Conservation (phyloP, 306 rosid genomes). For the Rosa lucieae region DNA sequence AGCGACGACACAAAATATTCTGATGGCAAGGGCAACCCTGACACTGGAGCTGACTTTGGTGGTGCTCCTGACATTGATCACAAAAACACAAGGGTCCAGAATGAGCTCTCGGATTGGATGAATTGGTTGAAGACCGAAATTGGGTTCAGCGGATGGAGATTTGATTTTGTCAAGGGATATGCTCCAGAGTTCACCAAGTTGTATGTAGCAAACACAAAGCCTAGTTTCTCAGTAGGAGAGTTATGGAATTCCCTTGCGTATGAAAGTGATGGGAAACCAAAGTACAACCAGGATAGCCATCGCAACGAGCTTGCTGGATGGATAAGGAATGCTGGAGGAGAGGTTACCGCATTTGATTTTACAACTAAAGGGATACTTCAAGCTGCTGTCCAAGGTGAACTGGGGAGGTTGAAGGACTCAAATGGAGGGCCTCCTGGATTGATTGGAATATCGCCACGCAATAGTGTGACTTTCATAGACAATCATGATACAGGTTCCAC, state of each 20-base stretch:
- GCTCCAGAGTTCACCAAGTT: conserved; percentile 41
- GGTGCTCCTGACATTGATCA: conserved; percentile 61
- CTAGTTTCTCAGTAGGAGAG: conserved; percentile 76
- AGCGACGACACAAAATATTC: conserved; percentile 63
- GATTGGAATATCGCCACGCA: conserved; percentile 67
- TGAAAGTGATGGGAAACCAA: conserved; percentile 26
- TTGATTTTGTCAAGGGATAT: conserved; percentile 70
- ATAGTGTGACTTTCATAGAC: conserved; percentile 68
- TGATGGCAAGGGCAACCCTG: conserved; percentile 67
- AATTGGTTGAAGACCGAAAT: conserved; percentile 60
- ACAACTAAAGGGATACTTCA: conserved; percentile 41
- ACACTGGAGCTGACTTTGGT: conserved; percentile 37
- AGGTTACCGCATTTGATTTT: conserved; percentile 41
- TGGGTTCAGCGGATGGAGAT: conserved; percentile 64
- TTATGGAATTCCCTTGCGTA: conserved; percentile 48
- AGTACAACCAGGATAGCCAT: conserved; percentile 35
- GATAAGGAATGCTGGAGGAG: conserved; percentile 40
- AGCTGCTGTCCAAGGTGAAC: conserved; percentile 31
- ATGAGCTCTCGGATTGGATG: conserved; percentile 70
- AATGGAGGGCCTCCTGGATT: conserved; percentile 53
- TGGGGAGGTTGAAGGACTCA: conserved; percentile 34
- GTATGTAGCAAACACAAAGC: conserved; percentile 49
- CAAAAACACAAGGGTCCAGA: conserved; percentile 65
- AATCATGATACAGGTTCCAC: conserved; percentile 71
- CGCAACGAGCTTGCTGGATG: conserved; percentile 29